Evolutionary conservation across 2,329 filamentous ascomycete species (phyloP).

Genomic region (Metarhizium humberi): DNA sequence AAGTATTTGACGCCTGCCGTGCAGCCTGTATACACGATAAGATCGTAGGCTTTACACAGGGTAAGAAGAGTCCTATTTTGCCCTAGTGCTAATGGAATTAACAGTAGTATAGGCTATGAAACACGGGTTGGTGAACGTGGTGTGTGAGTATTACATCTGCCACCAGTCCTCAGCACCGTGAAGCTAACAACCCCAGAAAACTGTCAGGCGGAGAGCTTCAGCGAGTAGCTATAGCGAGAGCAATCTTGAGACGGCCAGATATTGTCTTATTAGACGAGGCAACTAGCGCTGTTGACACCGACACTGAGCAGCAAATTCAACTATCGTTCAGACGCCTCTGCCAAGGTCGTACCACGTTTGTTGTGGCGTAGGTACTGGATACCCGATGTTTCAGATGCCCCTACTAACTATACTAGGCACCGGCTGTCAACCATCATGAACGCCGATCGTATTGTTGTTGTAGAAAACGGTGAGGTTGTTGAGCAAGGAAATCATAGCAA

Average conservation of each 20-base stretch:
- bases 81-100: neutral
- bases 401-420: slow-evolving; percentile 35
- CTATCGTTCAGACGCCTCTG: slow-evolving; percentile 49
- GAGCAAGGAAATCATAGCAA: slow-evolving; percentile 54
- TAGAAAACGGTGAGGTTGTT: slow-evolving; percentile 52
- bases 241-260: slow-evolving; percentile 64
- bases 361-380: slow-evolving; percentile 46
- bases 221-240: slow-evolving; percentile 59
- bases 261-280: slow-evolving; percentile 73
- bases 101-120: slow-evolving; percentile 29
- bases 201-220: slow-evolving; percentile 59
- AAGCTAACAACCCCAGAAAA: slow-evolving; percentile 32
- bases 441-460: slow-evolving; percentile 57
- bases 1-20: slow-evolving; percentile 44
- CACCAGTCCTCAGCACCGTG: neutral
- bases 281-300: slow-evolving; percentile 66
- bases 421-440: slow-evolving; percentile 63
- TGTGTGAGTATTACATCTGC: slow-evolving; percentile 23
- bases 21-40: slow-evolving; percentile 51
- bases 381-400: too few relatives aligned
- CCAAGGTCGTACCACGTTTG: slow-evolving; percentile 54
- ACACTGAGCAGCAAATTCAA: slow-evolving; percentile 59
- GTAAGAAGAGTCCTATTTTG: slow-evolving; percentile 15
- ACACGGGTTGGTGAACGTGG: slow-evolving; percentile 42
- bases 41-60: slow-evolving; percentile 43